Evolutionary conservation across 768 basidiomycete genomes (phyloP).

Genomic region (Kwoniella newhampshirensis): DNA sequence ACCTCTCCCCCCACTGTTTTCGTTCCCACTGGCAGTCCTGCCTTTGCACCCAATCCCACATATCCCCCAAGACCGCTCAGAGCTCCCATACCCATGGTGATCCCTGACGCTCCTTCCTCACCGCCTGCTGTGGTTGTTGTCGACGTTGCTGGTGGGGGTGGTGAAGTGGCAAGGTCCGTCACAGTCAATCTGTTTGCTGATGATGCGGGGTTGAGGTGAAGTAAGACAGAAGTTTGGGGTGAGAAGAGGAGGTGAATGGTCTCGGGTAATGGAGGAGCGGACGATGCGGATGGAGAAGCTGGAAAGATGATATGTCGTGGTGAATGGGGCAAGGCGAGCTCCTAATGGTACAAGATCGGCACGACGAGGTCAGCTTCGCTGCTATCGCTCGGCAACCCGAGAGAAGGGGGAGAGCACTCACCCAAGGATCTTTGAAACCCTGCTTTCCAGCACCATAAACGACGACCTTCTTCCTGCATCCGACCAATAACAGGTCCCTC

Average conservation of each 20-base stretch:
- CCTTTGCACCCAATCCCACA: slow-evolving; percentile 47
- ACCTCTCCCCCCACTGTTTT: slow-evolving; percentile 43
- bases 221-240: slow-evolving; percentile 37
- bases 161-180: slow-evolving; percentile 29
- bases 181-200: slow-evolving; percentile 31
- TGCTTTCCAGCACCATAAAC: slow-evolving; percentile 82
- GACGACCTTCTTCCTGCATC: slow-evolving; percentile 79
- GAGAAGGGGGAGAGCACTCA: slow-evolving; percentile 82
- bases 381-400: slow-evolving; percentile 37
- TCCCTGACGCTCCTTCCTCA: slow-evolving; percentile 5
- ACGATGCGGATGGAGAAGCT: slow-evolving; percentile 68
- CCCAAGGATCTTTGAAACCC: slow-evolving; percentile 63
- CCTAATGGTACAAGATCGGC: slow-evolving; percentile 57
- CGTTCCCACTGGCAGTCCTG: slow-evolving; percentile 37
- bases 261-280: slow-evolving; percentile 65
- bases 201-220: slow-evolving; percentile 34
- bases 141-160: slow-evolving; percentile 25
- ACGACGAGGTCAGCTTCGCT: slow-evolving; percentile 1
- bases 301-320: slow-evolving; percentile 81
- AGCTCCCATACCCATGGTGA: slow-evolving; percentile 37
- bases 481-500: slow-evolving; percentile 72
- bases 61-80: slow-evolving; percentile 52
- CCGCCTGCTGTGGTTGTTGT: not conserved
- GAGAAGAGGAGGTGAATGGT: slow-evolving; percentile 65
- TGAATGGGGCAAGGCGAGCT: slow-evolving; percentile 80